Base-by-base conservation (phyloP, 345 rosid species). In the Kernera saxatilis region DNA sequence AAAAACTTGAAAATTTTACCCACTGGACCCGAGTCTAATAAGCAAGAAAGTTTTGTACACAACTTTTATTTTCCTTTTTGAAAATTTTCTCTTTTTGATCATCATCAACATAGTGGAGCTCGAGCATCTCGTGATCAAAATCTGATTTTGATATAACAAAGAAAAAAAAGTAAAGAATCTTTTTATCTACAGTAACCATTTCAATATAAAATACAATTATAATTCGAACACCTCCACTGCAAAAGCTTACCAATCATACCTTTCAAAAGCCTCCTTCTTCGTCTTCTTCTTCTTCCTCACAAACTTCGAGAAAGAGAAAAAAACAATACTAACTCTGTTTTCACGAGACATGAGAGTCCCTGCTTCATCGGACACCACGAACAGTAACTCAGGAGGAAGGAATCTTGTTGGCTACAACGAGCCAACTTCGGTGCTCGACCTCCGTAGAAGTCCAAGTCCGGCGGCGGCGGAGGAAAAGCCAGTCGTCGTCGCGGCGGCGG, bases 311-410 rank as follows among this genome's bases (percentile, higher is more conserved):
- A 53, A 29, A 52, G 13, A n/a, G 2, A 30, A 8, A 7, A 49
- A 46, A 53, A 29, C 14, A 52, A 13, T 25, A 50, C 32, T 50
- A 12, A 12, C 13, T 50, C 55, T 49, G 14, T 26, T 25, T 15
- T 52, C 57, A 53, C 37, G 25, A 80, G 79, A 77, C 62, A 89
- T 89, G 96, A 89, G 87, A 87, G 84, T 83, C 69, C 83, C 90
- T 3, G 57, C 76, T 56, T 69, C 82, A 13, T 65, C 73, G 5
- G 61, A 67, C 32, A 61, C 64, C 18, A 43, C 53, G 1, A 27
- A 25, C 50, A 67, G 64, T 44, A 55, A 32, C 64, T 23, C 64
- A 39, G 71, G 75, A 5, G 36, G 59, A 15, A 66, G 57, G 17
- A 50, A 30, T 43, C 63, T 62, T 26, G 46, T 57, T 8, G 52